These are phyloP conservation scores for Pythium utonaiense DNA, from an alignment of 352 stramenopile genomes.

Conservation along the genomic window DNA sequence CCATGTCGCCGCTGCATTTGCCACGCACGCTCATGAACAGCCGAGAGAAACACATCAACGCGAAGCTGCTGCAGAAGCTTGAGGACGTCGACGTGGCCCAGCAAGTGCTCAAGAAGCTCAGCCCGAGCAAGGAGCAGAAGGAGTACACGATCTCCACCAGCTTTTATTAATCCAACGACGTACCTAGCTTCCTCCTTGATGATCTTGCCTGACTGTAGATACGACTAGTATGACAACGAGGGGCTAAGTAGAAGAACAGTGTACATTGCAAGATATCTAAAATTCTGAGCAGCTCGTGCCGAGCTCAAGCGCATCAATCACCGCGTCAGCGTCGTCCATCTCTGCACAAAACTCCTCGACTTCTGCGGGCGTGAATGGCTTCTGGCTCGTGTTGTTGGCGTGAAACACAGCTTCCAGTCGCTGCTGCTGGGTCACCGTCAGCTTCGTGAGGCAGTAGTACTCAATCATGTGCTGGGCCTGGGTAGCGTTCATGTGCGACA, in stretches of 20 bases:
- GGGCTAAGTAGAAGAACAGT: too few relatives aligned
- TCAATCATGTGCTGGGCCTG: background rate
- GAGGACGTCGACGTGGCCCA: slow-evolving; percentile 47
- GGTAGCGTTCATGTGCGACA: background rate
- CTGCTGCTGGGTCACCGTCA: slow-evolving; percentile 16
- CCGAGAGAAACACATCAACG: slow-evolving; percentile 56
- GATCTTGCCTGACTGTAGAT: too few relatives aligned
- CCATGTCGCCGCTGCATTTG: slow-evolving; percentile 50
- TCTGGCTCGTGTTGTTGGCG: slow-evolving; percentile 11
- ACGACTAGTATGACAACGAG: too few relatives aligned
- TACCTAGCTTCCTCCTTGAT: background rate
- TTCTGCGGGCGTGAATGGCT: slow-evolving; percentile 27
- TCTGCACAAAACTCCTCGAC: slow-evolving; percentile 38
- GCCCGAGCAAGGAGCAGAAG: slow-evolving; percentile 39
- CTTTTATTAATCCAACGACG: slow-evolving; percentile 33
- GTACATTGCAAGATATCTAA: too few relatives aligned
- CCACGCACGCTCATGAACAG: slow-evolving; percentile 65
- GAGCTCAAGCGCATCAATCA: slow-evolving; percentile 16
- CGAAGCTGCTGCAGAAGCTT: slow-evolving; percentile 64
- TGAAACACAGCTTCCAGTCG: slow-evolving; percentile 11
- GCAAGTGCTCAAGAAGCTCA: slow-evolving; percentile 65
- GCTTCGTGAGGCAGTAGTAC: slow-evolving; percentile 13
- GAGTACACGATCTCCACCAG: slow-evolving; percentile 44
- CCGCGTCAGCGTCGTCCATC: slow-evolving; percentile 22
- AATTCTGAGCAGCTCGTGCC: background rate